Evolutionary conservation across 2,329 filamentous ascomycete species (phyloP).

Genomic region (Cercospora brassicicola): DNA sequence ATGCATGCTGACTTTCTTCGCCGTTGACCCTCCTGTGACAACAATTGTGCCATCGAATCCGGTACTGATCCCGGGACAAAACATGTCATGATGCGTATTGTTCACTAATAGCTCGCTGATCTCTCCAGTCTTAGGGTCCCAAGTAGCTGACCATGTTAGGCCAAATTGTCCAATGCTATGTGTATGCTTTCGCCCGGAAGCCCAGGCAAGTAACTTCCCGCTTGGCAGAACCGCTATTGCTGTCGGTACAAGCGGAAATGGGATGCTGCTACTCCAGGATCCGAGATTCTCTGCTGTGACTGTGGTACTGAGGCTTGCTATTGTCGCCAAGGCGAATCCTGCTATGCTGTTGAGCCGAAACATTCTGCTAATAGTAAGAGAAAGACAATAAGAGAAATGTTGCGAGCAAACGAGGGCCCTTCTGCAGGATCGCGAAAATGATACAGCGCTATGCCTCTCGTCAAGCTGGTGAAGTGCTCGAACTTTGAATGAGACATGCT

Average conservation of each 20-base stretch:
- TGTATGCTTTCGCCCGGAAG: not conserved
- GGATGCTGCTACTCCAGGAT: not conserved
- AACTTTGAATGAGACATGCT: not conserved
- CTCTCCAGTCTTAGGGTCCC: not conserved
- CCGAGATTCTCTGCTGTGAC: not conserved
- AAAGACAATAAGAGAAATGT: not conserved
- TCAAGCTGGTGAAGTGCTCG: not conserved
- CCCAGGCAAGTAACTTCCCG: not conserved
- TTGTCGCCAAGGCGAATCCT: not conserved
- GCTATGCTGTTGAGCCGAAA: not conserved
- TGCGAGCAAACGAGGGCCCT: not conserved
- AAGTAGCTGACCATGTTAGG: not conserved
- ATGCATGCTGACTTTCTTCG: not conserved
- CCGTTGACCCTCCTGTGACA: not conserved
- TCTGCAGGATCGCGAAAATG: not conserved
- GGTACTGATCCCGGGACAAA: not conserved
- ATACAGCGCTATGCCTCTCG: not conserved
- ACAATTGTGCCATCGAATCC: not conserved
- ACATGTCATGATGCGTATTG: not conserved
- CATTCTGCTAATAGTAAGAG: not conserved
- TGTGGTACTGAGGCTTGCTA: not conserved
- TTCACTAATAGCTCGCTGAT: not conserved
- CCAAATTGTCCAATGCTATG: not conserved
- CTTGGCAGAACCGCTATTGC: not conserved
- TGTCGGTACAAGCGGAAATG: not conserved